A percentile compares a stretch with the other conserved stretches of the same genome.
These are phyloP conservation scores for Daldinia bambusicola DNA, from an alignment of 495 filamentous ascomycete genomes.

Conservation along the genomic window DNA sequence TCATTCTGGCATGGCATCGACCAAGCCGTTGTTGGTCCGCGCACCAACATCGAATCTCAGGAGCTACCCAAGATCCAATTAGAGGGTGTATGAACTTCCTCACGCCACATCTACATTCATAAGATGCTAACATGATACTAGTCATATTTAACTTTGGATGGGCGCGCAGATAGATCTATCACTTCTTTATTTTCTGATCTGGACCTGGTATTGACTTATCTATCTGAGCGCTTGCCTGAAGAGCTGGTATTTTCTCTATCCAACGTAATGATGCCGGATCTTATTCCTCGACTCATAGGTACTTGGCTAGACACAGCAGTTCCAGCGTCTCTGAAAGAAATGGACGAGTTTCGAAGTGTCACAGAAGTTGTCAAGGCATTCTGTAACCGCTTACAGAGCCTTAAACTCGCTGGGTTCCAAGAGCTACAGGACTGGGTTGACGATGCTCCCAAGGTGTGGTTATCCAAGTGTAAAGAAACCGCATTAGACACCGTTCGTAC, in stretches of 20 bases:
- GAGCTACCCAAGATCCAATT: constrained; percentile 50
- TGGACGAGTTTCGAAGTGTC: constrained; percentile 73
- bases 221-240: constrained; percentile 71
- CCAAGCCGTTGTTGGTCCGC: constrained; percentile 59
- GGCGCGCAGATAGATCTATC: constrained; percentile 52
- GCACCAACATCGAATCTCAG: constrained; percentile 52
- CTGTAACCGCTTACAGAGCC: constrained; percentile 66
- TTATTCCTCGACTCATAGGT: constrained; percentile 72
- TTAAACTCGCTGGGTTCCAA: constrained; percentile 74
- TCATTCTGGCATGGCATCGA: constrained; percentile 64
- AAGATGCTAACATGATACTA: constrained; percentile 44
- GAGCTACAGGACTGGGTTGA: constrained; percentile 83
- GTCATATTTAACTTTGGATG: constrained; percentile 48
- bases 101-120: background rate
- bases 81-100: constrained; percentile 52
- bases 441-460: constrained; percentile 81
- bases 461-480: constrained; percentile 81
- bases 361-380: constrained; percentile 71
- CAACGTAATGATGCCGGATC: constrained; percentile 69
- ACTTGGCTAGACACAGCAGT: constrained; percentile 80
- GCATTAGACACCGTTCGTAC: constrained; percentile 78
- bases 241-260: constrained; percentile 71
- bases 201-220: constrained; percentile 68
- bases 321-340: constrained; percentile 73
- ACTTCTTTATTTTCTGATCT: constrained; percentile 68